These are phyloP conservation scores for Gigaspora rosea DNA, from an alignment of 192 early-diverging fungal species.

Conservation along the genomic window DNA sequence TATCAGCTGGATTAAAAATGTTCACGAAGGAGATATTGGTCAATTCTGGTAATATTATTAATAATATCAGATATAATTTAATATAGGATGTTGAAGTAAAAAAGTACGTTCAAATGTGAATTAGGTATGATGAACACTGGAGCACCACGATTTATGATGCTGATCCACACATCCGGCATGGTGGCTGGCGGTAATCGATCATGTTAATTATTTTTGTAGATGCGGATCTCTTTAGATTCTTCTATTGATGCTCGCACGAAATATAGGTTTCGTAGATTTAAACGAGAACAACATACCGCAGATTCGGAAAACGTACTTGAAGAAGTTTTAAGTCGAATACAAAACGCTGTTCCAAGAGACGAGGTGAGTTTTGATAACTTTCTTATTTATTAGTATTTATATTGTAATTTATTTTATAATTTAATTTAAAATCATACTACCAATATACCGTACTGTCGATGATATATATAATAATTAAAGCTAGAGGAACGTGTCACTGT, in stretches of 20 bases:
- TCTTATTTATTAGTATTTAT: not conserved
- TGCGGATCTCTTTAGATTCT: not conserved
- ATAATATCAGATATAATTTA: not conserved
- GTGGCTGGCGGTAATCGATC: constrained; percentile 17
- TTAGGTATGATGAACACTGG: constrained; percentile 15
- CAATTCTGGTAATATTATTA: constrained; percentile 39
- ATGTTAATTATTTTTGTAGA: not conserved
- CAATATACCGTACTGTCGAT: too few species aligned
- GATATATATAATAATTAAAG: not conserved
- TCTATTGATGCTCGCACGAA: not conserved
- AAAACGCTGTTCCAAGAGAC: not conserved
- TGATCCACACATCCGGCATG: not conserved
- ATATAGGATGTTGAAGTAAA: not conserved
- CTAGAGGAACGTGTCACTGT: not conserved
- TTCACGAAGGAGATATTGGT: constrained; percentile 43
- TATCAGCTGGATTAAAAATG: constrained; percentile 43
- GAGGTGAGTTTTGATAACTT: not conserved
- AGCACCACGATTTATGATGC: not conserved
- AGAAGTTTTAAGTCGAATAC: not conserved
- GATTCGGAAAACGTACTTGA: not conserved
- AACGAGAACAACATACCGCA: not conserved
- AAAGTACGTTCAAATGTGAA: not conserved
- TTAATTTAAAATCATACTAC: not conserved
- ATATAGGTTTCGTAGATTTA: constrained; percentile 5
- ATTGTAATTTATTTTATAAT: not conserved